Conservation (phyloP, 1,139 yeast species). For the Hemisphaericaspora subhashii region DNA sequence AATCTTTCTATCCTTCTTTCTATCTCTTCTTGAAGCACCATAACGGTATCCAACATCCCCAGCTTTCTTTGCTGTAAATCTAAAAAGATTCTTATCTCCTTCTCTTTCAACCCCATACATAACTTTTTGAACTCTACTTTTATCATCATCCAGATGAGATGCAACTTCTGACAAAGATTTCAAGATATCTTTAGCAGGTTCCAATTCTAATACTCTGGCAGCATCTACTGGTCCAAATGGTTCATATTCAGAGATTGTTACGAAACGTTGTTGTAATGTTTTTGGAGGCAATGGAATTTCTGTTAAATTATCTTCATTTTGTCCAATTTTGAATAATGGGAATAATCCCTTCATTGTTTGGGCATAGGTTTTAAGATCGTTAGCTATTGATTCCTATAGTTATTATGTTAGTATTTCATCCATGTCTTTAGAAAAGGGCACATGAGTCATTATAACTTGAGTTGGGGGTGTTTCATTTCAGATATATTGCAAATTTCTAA, state of each 20-base stretch:
- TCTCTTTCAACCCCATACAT: slow-evolving; percentile 51
- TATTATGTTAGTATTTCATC: slow-evolving; percentile 37
- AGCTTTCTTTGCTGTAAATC: slow-evolving; percentile 72
- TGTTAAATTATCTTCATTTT: slow-evolving; percentile 68
- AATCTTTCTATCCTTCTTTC: slow-evolving; percentile 78
- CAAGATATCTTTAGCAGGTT: slow-evolving; percentile 80
- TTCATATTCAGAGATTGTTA: slow-evolving; percentile 89
- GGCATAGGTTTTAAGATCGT: slow-evolving; percentile 58
- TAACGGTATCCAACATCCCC: slow-evolving; percentile 90
- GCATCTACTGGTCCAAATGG: slow-evolving; percentile 98
- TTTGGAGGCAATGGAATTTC: slow-evolving; percentile 92
- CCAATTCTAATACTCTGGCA: slow-evolving; percentile 78
- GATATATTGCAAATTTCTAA: slow-evolving; percentile 36
- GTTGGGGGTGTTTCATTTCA: too few relatives aligned
- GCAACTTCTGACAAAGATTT: slow-evolving; percentile 63
- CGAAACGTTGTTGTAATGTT: slow-evolving; percentile 78
- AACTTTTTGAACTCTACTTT: slow-evolving; percentile 26
- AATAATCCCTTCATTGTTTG: slow-evolving; percentile 73
- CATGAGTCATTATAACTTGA: too few relatives aligned
- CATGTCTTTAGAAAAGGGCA: too few relatives aligned
- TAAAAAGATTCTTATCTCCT: slow-evolving; percentile 66
- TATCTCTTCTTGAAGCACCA: slow-evolving; percentile 88
- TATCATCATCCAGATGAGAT: slow-evolving; percentile 31
- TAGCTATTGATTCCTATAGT: slow-evolving; percentile 41
- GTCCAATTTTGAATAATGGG: slow-evolving; percentile 59